Percentiles rank a stretch among this genome's conserved stretches.
These are phyloP conservation scores for Chlamydomonas asymmetrica DNA, from an alignment of 139 green algal species.

Conservation along the genomic window DNA sequence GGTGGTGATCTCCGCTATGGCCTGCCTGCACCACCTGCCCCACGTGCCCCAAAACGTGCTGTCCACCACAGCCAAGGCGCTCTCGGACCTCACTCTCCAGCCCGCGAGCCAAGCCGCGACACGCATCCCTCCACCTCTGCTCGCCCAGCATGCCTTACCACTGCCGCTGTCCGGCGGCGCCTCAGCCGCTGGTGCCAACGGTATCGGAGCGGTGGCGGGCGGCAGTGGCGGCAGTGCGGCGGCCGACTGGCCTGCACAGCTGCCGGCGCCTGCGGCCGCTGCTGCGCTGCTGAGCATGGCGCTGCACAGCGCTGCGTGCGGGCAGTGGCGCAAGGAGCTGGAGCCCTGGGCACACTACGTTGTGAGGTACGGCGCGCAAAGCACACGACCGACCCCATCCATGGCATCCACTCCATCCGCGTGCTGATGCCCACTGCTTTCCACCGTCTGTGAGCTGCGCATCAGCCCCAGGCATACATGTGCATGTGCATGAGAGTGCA, in stretches of 20 bases:
- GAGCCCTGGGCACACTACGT: slow-evolving; percentile 13
- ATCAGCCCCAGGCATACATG: too few relatives aligned
- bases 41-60: neutral
- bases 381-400: too few relatives aligned
- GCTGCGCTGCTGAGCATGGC: slow-evolving; percentile 13
- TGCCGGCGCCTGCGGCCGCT: slow-evolving; percentile 15
- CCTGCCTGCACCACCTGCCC: slow-evolving; percentile 9
- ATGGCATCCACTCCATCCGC: too few relatives aligned
- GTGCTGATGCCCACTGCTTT: too few relatives aligned
- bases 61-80: neutral
- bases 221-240: neutral
- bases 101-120: too few relatives aligned
- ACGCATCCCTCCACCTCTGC: too few relatives aligned
- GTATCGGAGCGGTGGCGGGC: too few relatives aligned
- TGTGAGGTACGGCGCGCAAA: too few relatives aligned
- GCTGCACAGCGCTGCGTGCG: neutral
- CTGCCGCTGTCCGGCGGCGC: neutral
- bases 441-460: too few relatives aligned
- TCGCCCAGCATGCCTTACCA: too few relatives aligned
- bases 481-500: too few relatives aligned
- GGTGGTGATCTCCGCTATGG: slow-evolving; percentile 3
- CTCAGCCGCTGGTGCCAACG: neutral
- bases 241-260: neutral
- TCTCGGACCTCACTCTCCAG: slow-evolving; percentile 7
- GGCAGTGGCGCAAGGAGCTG: slow-evolving; percentile 9